Evolutionary conservation across 106 monocot genomes (phyloP), one percentile per base, ranked within the genome.

Genomic region (Dendrobium officinale): DNA sequence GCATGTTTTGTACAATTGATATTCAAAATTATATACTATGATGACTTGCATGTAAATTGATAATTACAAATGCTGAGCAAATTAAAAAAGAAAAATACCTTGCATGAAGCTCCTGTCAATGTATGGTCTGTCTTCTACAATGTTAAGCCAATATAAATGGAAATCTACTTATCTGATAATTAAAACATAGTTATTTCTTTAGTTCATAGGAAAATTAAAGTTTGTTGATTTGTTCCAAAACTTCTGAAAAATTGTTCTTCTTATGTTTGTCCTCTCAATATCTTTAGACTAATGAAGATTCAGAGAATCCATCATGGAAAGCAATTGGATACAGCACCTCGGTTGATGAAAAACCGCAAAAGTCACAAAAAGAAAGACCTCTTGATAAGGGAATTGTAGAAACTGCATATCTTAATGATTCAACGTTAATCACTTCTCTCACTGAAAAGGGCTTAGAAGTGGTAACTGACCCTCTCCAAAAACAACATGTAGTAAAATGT

Each of bases 351-450:
- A 41, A 64, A 67, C 58, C 66, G 72, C 40, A 5, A 16, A 82
- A 48, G 20, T 29, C 49, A 43, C 19, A 58, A n/a, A 54, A 2
- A 47, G 85, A 83, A 73, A 89, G 93, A 45, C 96, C 93, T 27
- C 82, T 96, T 0, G 87, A 96, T 2, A 90, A 89, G 56, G 96
- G 96, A 24, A 87, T 96, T 47, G 77, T 93, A 31, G 96, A 96
- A 76, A 86, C 86, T 5, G 77, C 64, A 18, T 27, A 84, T 43
- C 54, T 85, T 6, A 88, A 79, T 9, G 85, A 90, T 72, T 68
- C 84, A 18, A 88, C 96, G 17, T 80, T 96, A 16, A 42, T 87
- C n/a, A 31, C 84, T 19, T 84, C 82, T 10, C 79, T 96, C 5
- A 27, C 43, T 19, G 33, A 87, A 77, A 96, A 96, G 82, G 91